These are phyloP conservation scores for Annona cherimola DNA, from an alignment of 164 flowering plant species.

Conservation along the genomic window DNA sequence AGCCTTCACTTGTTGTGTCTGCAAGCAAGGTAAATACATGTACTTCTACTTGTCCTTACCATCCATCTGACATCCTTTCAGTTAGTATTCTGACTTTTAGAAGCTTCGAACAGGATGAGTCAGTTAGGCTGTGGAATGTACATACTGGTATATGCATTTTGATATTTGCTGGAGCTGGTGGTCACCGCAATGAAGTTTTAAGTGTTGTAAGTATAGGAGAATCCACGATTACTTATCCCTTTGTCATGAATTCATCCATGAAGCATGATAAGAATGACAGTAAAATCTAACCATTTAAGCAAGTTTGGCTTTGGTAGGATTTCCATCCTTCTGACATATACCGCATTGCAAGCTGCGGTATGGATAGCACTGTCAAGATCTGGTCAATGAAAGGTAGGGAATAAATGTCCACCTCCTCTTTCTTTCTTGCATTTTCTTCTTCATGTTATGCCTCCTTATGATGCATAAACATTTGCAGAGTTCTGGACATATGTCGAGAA, in stretches of 20 bases:
- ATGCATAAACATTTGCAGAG: slow-evolving; percentile 42
- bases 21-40: slow-evolving; percentile 76
- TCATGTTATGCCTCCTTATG: slow-evolving; percentile 2
- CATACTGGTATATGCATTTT: slow-evolving; percentile 92
- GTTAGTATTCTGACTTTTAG: slow-evolving; percentile 3
- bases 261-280: not conserved
- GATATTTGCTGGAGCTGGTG: slow-evolving; percentile 98
- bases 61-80: not conserved
- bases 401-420: not conserved
- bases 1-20: slow-evolving; percentile 81
- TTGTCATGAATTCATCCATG: not conserved
- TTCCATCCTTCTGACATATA: slow-evolving; percentile 96
- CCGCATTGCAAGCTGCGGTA: slow-evolving; percentile 96
- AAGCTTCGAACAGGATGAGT: slow-evolving; percentile 69
- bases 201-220: slow-evolving; percentile 63
- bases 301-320: slow-evolving; percentile 45
- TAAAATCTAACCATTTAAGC: not conserved
- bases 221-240: not conserved
- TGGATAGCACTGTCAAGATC: slow-evolving; percentile 98
- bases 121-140: slow-evolving; percentile 95
- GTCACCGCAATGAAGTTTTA: slow-evolving; percentile 97
- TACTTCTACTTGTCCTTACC: not conserved
- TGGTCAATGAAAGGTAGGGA: slow-evolving; percentile 97
- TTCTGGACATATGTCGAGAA: slow-evolving; percentile 97
- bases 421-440: not conserved